Conservation (phyloP, 2,329 filamentous ascomycete species). For the Magnaporthiopsis incrustans region DNA sequence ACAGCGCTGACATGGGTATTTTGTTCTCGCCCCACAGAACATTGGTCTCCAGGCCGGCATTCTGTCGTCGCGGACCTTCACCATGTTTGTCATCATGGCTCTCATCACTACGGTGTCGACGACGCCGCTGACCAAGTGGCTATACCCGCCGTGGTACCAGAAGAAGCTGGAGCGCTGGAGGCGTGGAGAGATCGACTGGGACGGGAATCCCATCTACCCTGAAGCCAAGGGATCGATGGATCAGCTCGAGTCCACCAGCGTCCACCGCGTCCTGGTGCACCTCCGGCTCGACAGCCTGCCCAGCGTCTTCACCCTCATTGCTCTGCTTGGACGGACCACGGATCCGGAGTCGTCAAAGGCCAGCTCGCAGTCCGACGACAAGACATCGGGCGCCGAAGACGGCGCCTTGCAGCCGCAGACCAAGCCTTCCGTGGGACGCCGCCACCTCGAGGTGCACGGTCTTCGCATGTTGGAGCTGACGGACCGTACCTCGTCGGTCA, state of each 20-base stretch:
- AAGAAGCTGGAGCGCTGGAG: constrained; percentile 50
- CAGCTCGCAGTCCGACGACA: constrained; percentile 2
- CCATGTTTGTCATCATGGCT: constrained; percentile 93
- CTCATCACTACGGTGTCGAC: constrained; percentile 77
- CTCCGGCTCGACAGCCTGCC: constrained; percentile 80
- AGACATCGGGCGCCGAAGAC: background rate
- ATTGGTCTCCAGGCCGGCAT: constrained; percentile 79
- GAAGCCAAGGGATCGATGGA: constrained; percentile 17
- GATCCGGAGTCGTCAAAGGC: background rate
- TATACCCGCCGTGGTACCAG: constrained; percentile 64
- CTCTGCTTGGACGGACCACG: constrained; percentile 51
- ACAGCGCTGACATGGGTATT: background rate
- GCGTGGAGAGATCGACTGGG: constrained; percentile 86
- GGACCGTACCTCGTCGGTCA: constrained; percentile 86
- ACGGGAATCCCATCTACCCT: constrained; percentile 32
- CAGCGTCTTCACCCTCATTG: constrained; percentile 73
- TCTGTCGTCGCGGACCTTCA: constrained; percentile 73
- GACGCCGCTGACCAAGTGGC: constrained; percentile 62
- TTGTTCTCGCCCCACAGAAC: constrained; percentile 32
- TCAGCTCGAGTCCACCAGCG: constrained; percentile 24
- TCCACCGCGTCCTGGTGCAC: constrained; percentile 68
- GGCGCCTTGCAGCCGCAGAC: constrained; percentile 13
- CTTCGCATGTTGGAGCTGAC: constrained; percentile 81
- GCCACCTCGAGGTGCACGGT: constrained; percentile 67
- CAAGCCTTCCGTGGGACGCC: constrained; percentile 22